Evolutionary conservation across 1,284 basidiomycete genomes (phyloP).

Genomic region (Malassezia equina): DNA sequence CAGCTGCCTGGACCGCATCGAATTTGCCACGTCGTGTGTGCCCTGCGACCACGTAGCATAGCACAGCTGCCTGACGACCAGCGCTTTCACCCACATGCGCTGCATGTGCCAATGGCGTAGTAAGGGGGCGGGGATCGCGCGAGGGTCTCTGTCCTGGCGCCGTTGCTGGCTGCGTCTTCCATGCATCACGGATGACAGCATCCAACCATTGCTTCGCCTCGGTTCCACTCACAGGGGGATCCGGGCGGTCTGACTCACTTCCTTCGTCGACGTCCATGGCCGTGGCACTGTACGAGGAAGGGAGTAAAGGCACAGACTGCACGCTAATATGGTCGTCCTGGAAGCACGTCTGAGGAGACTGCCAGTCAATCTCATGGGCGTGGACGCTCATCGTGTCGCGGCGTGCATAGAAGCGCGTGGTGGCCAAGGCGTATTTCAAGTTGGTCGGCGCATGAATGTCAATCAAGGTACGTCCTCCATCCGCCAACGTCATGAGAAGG

Average conservation of each 20-base stretch:
- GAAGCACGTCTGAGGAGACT: constrained; percentile 48
- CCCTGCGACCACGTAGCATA: constrained; percentile 63
- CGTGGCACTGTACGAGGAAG: constrained; percentile 17
- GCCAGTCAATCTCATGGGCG: constrained; percentile 20
- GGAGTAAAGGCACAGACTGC: constrained; percentile 57
- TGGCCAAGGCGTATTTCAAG: constrained; percentile 61
- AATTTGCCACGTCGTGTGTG: constrained; percentile 77
- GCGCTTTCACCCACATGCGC: constrained; percentile 11
- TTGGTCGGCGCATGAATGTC: constrained; percentile 65
- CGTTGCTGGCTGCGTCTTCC: constrained; percentile 5
- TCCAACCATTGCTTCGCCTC: constrained; percentile 3
- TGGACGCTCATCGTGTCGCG: constrained; percentile 27
- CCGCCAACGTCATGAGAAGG: constrained; percentile 70
- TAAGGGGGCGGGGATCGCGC: constrained; percentile 5
- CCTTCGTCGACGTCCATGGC: background rate
- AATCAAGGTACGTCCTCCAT: constrained; percentile 57
- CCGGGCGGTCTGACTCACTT: constrained; percentile 5
- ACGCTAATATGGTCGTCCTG: constrained; percentile 60
- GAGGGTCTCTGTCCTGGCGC: background rate
- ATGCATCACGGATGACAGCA: constrained; percentile 2
- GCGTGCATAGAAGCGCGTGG: constrained; percentile 50
- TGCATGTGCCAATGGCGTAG: background rate
- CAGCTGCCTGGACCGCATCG: constrained; percentile 59
- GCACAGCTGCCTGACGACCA: constrained; percentile 21
- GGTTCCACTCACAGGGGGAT: constrained; percentile 7